A percentile compares a stretch with the other conserved stretches of the same genome.
Evolutionary conservation across 371 early-diverging fungal species (phyloP).

Genomic region (Mucor lusitanicus): DNA sequence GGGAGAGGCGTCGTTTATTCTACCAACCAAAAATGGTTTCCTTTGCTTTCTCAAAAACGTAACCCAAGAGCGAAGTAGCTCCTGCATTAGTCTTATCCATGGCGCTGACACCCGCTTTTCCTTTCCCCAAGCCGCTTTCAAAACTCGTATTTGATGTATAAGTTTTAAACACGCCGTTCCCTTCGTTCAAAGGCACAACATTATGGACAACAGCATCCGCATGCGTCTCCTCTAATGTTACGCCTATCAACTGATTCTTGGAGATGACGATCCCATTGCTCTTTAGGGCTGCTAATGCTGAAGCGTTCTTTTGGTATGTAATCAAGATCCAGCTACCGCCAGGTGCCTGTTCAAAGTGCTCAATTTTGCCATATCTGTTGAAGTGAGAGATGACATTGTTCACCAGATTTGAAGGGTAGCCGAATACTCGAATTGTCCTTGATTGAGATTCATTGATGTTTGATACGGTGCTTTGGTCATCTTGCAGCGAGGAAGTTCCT

Average conservation of each 20-base stretch:
- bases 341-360: slow-evolving; percentile 26
- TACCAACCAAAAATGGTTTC: slow-evolving; percentile 22
- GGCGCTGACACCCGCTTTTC: slow-evolving; percentile 17
- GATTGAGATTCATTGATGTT: background rate
- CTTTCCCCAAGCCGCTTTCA: slow-evolving; percentile 12
- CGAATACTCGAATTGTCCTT: slow-evolving; percentile 36
- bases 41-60: slow-evolving; percentile 1
- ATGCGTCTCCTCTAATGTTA: background rate
- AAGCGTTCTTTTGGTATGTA: slow-evolving; percentile 26
- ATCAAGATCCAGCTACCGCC: slow-evolving; percentile 45
- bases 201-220: background rate
- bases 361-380: slow-evolving; percentile 33
- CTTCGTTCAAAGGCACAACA: slow-evolving; percentile 2
- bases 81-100: background rate
- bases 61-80: background rate
- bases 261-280: slow-evolving; percentile 33
- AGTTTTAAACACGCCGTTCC: slow-evolving; percentile 5
- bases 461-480: background rate
- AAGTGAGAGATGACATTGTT: slow-evolving; percentile 31
- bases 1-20: slow-evolving; percentile 1
- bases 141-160: background rate
- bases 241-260: slow-evolving; percentile 11
- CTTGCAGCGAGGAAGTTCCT: background rate
- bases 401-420: slow-evolving; percentile 34
- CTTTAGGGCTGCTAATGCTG: slow-evolving; percentile 34